Evolutionary conservation across 441 rosid genomes (phyloP).

Genomic region (Jatropha podagrica): DNA sequence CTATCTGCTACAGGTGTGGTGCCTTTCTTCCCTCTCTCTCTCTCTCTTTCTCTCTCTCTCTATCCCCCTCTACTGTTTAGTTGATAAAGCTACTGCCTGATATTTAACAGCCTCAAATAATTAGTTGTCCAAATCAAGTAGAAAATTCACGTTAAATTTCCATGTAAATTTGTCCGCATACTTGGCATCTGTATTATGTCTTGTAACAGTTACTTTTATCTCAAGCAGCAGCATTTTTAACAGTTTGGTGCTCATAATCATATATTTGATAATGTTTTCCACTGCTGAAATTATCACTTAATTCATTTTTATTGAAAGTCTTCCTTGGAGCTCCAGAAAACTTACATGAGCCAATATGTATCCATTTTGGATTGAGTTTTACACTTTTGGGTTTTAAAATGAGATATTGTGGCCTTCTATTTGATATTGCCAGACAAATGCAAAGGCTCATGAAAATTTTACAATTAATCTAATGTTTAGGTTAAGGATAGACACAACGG

Average conservation of each 20-base stretch:
- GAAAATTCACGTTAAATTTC: neutral
- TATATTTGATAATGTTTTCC: neutral
- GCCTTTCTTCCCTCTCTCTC: constrained; percentile 13
- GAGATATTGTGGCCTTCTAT: neutral
- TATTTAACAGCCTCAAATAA: neutral
- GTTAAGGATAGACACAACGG: constrained; percentile 99
- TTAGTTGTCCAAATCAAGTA: neutral
- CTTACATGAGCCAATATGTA: neutral
- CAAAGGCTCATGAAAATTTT: neutral
- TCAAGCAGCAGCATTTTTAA: constrained; percentile 8
- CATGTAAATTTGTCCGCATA: neutral
- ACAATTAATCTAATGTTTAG: constrained; percentile 30
- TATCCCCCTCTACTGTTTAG: neutral
- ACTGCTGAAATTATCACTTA: neutral
- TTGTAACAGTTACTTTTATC: neutral
- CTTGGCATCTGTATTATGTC: neutral
- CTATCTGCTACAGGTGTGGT: constrained; percentile 87
- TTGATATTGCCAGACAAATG: neutral
- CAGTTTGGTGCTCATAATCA: neutral
- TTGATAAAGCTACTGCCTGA: neutral
- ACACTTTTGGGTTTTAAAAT: neutral
- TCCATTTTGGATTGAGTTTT: neutral
- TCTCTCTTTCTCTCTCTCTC: neutral
- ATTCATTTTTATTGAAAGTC: neutral
- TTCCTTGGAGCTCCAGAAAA: constrained; percentile 2